These are phyloP conservation scores for Tetrahymena elliotti DNA, from an alignment of 73 alveolate genomes.

Conservation along the genomic window DNA sequence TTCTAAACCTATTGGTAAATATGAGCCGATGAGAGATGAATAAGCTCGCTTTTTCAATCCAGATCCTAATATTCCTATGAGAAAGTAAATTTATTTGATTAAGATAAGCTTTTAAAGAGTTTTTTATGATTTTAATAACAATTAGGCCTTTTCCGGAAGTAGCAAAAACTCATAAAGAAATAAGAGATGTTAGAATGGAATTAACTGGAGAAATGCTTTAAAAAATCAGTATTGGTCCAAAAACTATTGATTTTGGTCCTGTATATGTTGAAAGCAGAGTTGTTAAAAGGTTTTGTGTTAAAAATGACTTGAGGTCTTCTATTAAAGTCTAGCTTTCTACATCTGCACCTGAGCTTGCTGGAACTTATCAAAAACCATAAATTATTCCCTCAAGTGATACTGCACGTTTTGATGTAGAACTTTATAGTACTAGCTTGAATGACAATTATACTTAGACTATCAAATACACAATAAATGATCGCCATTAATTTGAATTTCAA, in stretches of 20 bases:
- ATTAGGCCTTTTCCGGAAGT: constrained; percentile 11
- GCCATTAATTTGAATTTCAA: constrained; percentile 25
- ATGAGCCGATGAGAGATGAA: constrained; percentile 10
- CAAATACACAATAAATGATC: constrained; percentile 20
- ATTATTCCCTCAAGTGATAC: constrained; percentile 38
- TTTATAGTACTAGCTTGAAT: neutral
- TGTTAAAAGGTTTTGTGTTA: constrained; percentile 14
- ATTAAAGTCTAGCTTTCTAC: constrained; percentile 16
- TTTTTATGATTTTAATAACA: too few species aligned
- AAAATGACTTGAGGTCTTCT: constrained; percentile 30
- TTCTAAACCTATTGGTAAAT: constrained; percentile 31
- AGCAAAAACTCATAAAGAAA: constrained; percentile 37
- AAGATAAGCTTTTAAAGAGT: too few species aligned
- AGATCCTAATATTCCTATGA: neutral
- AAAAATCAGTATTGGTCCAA: constrained; percentile 28
- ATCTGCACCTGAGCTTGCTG: constrained; percentile 9
- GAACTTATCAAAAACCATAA: constrained; percentile 9
- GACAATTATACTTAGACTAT: constrained; percentile 21
- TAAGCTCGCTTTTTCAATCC: neutral
- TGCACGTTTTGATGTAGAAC: constrained; percentile 24
- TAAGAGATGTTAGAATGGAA: constrained; percentile 34
- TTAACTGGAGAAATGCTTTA: constrained; percentile 35
- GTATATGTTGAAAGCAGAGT: constrained; percentile 24
- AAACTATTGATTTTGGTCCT: constrained; percentile 27
- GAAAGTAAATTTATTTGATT: neutral